These are phyloP conservation scores for Lactifluus piperatus DNA, from an alignment of 768 basidiomycete species.

Conservation along the genomic window DNA sequence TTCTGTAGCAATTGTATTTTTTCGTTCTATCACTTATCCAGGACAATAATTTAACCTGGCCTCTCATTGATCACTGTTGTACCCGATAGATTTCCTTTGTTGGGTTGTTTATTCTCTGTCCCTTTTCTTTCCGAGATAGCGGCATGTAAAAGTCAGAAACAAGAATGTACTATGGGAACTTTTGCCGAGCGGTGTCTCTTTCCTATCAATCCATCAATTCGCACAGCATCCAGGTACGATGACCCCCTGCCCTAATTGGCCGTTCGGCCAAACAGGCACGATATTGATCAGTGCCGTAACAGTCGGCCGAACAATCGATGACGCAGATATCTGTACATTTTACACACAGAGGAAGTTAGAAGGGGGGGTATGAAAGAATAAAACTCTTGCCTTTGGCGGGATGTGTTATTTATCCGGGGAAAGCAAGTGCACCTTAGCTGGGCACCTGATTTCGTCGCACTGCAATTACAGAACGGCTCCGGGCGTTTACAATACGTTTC, in stretches of 20 bases:
- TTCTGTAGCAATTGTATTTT: conserved; percentile 5
- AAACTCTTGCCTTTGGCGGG: too few species aligned
- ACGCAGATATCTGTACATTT: neutral
- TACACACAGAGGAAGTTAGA: too few species aligned
- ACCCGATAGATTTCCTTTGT: neutral
- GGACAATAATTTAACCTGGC: neutral
- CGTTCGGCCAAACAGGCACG: neutral
- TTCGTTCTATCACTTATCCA: neutral
- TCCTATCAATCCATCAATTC: neutral
- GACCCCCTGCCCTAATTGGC: neutral
- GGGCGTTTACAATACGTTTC: neutral
- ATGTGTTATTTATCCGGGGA: too few species aligned
- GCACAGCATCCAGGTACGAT: conserved; percentile 7
- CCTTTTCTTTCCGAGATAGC: neutral
- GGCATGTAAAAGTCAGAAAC: neutral
- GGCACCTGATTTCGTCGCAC: neutral
- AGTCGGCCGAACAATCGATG: neutral
- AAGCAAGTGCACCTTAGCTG: neutral
- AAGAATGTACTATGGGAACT: neutral
- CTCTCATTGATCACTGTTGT: neutral
- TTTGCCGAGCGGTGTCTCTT: neutral
- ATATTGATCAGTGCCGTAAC: neutral
- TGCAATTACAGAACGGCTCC: neutral
- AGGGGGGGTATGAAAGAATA: too few species aligned
- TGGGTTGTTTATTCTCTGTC: neutral